phyloP scores from a whole-genome alignment of 306 rosid species.

The Cyamopsis tetragonoloba region DNA sequence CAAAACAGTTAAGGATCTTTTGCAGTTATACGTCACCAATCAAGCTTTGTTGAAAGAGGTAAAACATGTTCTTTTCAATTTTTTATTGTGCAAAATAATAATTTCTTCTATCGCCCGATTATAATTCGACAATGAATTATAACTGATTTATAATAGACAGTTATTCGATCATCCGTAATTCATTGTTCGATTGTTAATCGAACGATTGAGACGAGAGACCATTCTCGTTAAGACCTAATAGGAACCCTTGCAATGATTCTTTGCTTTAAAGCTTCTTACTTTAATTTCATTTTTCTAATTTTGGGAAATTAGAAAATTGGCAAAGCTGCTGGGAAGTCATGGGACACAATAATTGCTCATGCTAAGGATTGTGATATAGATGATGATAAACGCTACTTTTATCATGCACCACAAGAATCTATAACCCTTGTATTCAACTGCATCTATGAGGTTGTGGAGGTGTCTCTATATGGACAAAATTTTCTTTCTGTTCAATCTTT shows the following conservation, averaged over 20 bases:
- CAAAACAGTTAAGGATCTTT: conserved; percentile 34
- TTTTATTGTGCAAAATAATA: not conserved
- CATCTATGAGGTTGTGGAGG: conserved; percentile 33
- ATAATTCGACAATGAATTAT: no score
- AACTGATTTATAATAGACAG: no score
- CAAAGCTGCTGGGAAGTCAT: conserved; percentile 6
- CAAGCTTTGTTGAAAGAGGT: conserved; percentile 28
- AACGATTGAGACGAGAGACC: no score
- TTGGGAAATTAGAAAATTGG: conserved; percentile 39
- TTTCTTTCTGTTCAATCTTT: not conserved
- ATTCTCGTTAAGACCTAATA: no score
- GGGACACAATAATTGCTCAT: conserved; percentile 42
- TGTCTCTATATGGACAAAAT: conserved; percentile 14
- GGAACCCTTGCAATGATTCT: no score
- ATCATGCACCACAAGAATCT: not conserved
- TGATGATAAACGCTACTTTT: conserved; percentile 7
- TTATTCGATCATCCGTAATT: no score
- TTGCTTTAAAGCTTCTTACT: not conserved
- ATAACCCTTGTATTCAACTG: conserved; percentile 26
- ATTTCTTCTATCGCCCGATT: no score
- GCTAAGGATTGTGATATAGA: conserved; percentile 36
- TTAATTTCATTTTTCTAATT: not conserved
- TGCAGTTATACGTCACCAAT: conserved; percentile 18
- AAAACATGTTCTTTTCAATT: not conserved
- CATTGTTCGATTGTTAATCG: no score